These are phyloP conservation scores for Udeniomyces megalosporus DNA, from an alignment of 768 basidiomycete species.

Conservation along the genomic window DNA sequence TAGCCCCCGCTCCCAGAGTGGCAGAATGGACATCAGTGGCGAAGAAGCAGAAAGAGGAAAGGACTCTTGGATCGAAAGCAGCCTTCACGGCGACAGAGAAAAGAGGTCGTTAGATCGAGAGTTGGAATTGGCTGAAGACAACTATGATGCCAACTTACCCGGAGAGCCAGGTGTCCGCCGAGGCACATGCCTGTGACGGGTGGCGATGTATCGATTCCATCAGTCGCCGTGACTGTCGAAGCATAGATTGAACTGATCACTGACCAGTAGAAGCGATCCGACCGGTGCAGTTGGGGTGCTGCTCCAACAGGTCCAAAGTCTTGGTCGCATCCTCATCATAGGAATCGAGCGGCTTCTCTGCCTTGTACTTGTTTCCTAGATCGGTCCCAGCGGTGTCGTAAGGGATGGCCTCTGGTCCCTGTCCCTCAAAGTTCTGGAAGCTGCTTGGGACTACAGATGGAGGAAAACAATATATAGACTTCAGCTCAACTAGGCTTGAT, in stretches of 20 bases:
- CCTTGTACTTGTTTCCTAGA: conserved; percentile 87
- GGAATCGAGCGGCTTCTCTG: conserved; percentile 69
- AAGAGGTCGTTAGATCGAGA: background rate
- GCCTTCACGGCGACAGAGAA: conserved; percentile 37
- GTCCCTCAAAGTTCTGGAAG: conserved; percentile 76
- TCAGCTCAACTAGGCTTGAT: too few species aligned
- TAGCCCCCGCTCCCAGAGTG: conserved; percentile 64
- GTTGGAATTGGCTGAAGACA: background rate
- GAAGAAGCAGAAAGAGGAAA: conserved; percentile 82
- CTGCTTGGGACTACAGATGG: background rate
- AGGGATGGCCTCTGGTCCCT: conserved; percentile 52
- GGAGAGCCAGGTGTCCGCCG: conserved; percentile 23
- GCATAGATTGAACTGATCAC: too few species aligned
- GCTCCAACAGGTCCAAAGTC: conserved; percentile 54
- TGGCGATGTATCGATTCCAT: too few species aligned
- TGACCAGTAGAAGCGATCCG: conserved; percentile 44
- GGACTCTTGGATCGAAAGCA: conserved; percentile 68
- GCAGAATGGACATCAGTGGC: conserved; percentile 71
- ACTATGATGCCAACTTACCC: conserved; percentile 33
- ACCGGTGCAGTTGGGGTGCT: conserved; percentile 71
- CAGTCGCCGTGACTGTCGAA: too few species aligned
- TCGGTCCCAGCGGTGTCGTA: conserved; percentile 46
- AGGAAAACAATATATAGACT: too few species aligned
- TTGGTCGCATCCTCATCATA: conserved; percentile 81
- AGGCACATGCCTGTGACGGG: conserved; percentile 20